Base-by-base conservation (phyloP, 225 moss, liverwort and hornwort genomes). In the Neckera pumila region DNA sequence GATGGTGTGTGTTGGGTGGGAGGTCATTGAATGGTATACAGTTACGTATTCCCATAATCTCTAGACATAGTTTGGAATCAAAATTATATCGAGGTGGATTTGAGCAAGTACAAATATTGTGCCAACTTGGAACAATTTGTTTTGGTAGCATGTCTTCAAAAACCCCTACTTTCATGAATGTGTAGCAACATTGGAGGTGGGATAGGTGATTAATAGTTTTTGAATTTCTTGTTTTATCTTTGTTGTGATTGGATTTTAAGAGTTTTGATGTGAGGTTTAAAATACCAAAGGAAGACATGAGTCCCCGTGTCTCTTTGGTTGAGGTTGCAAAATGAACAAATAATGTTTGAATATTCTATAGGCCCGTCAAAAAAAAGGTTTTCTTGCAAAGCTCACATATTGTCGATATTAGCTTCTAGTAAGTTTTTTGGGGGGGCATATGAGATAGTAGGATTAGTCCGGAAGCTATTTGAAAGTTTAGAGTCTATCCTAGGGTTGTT, bases 351-450 rank as follows among this genome's bases (percentile, higher is more conserved):
- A 0, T 47, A 74, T 73, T 45, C 1, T 15, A 6, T 45, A 27
- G 14, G 9, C 3, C 15, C 26, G n/a, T n/a, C n/a, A n/a, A 26
- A 9, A 3, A 26, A 5, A 3, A 2, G 10, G 0, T 17, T 30
- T 72, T 30, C 1, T 45, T 73, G 11, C 2, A 11, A 30, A 47
- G 18, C 4, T 2, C 2, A 47, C 12, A 2, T 19, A 47, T 33
- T 75, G 31, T 19, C 49, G 0, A 12, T 12, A 49, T 19, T 1
- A 15, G 33, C 7, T 49, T 40, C 7, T 33, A 49, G 2, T 31
- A 12, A 47, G 7, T 18, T 2, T 43, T 16, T 49, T 30, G 18
- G 7, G 10, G 1, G 5, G 6, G 15, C 1, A 14, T 9, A 22
- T 76, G 9, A 23, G 9, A 23, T 76, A 34, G 13, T 34, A 1